Percentiles rank a stretch among this genome's conserved stretches.
phyloP scores from a whole-genome alignment of 169 alveolate species.

The Plasmodium relictum region DNA sequence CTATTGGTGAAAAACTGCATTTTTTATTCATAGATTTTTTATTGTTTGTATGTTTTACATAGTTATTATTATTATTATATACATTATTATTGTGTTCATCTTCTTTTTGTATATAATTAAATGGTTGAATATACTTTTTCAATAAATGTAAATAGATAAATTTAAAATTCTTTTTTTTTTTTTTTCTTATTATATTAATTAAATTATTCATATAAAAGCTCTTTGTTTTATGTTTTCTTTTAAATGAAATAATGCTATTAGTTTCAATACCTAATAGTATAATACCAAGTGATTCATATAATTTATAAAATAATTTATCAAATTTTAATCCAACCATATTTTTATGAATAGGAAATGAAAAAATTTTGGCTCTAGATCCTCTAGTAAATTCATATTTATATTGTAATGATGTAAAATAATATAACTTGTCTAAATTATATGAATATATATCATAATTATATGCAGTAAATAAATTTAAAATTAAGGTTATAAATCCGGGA shows the following conservation, averaged over 20 bases:
- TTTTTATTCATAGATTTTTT: too few relatives aligned
- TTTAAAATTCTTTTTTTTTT: conserved; percentile 24
- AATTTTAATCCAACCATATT: conserved; percentile 71
- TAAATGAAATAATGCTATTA: not conserved
- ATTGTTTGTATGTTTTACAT: too few relatives aligned
- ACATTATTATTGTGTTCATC: not conserved
- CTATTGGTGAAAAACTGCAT: too few relatives aligned
- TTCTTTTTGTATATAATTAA: not conserved
- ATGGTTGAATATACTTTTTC: conserved; percentile 30
- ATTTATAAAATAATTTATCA: conserved; percentile 63
- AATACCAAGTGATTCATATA: conserved; percentile 68
- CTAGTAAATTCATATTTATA: conserved; percentile 48
- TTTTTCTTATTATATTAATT: conserved; percentile 13
- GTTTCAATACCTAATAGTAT: conserved; percentile 71
- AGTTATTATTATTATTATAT: too few relatives aligned
- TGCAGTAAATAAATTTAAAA: conserved; percentile 65
- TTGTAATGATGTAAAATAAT: conserved; percentile 16
- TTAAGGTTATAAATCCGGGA: conserved; percentile 63
- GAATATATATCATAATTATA: conserved; percentile 38
- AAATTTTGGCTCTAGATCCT: conserved; percentile 61
- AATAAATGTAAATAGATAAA: conserved; percentile 29
- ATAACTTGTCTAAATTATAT: conserved; percentile 1
- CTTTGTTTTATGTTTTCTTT: not conserved
- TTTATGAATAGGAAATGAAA: conserved; percentile 59
- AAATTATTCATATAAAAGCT: not conserved